Conservation (phyloP, 306 rosid genomes). For the Vachellia collinsii region DNA sequence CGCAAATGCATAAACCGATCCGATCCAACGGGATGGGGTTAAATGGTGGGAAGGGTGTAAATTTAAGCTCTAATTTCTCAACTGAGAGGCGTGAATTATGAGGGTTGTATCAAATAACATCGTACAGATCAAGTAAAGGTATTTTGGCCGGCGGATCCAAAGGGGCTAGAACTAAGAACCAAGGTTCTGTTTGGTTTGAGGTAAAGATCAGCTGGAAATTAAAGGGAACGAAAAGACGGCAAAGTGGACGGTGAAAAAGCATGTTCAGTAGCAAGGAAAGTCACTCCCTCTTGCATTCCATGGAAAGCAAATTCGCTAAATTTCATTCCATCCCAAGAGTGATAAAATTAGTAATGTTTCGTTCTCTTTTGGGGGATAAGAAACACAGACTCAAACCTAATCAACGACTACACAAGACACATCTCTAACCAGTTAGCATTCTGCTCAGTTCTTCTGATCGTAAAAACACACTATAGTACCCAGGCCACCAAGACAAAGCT, state of each 20-base stretch:
- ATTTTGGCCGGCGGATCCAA: not conserved
- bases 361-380: too few species aligned
- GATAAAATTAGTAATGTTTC: too few species aligned
- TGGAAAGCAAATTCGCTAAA: too few species aligned
- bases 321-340: not conserved
- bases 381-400: too few species aligned
- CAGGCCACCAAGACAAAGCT: too few species aligned
- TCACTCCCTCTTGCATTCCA: not conserved
- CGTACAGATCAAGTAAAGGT: not conserved
- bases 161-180: not conserved
- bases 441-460: too few species aligned
- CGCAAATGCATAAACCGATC: not conserved
- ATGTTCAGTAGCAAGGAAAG: not conserved
- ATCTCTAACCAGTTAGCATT: too few species aligned
- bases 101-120: not conserved
- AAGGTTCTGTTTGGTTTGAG: not conserved
- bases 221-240: not conserved
- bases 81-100: not conserved
- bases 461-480: too few species aligned
- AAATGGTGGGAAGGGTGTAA: not conserved
- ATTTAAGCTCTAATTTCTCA: not conserved
- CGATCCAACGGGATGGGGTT: not conserved
- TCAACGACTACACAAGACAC: too few species aligned
- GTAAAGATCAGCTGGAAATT: not conserved
- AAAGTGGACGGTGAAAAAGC: not conserved